Evolutionary conservation across 495 filamentous ascomycete species (phyloP).

Genomic region (Immersiella caudata): DNA sequence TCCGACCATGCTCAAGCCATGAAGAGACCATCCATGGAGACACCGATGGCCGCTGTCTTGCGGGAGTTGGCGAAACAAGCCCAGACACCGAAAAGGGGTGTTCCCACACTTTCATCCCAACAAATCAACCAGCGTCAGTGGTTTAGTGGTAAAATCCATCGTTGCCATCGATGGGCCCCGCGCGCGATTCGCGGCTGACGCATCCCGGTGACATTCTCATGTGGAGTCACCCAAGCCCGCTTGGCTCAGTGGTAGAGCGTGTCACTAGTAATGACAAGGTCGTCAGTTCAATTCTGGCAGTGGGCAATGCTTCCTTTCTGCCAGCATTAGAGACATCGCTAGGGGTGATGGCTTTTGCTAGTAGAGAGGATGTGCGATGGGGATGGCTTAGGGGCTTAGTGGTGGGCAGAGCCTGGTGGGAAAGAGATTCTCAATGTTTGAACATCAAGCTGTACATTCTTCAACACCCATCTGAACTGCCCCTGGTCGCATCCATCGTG

Average conservation of each 20-base stretch:
- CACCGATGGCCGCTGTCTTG: no score
- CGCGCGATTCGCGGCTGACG: slow-evolving; percentile 51
- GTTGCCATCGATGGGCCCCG: slow-evolving; percentile 52
- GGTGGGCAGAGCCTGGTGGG: no score
- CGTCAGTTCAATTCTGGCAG: slow-evolving; percentile 1
- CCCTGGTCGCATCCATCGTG: no score
- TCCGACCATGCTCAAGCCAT: no score
- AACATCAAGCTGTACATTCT: no score
- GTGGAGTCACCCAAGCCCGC: background rate
- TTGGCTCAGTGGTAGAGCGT: slow-evolving; percentile 1
- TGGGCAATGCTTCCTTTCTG: background rate
- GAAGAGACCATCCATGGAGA: no score
- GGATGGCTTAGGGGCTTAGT: no score
- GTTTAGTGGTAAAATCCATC: slow-evolving; percentile 12
- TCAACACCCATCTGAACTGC: no score
- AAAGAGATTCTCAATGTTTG: no score
- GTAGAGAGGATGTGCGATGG: no score
- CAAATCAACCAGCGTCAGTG: slow-evolving; percentile 1
- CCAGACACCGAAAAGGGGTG: background rate
- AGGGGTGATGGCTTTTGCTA: no score
- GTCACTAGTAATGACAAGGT: slow-evolving; percentile 1
- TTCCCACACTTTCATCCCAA: background rate
- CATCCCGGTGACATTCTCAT: background rate
- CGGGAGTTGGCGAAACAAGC: background rate
- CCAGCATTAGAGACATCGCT: no score